Evolutionary conservation across 2,329 filamentous ascomycete genomes (phyloP).

Genomic region (Cyanodermella asteris): DNA sequence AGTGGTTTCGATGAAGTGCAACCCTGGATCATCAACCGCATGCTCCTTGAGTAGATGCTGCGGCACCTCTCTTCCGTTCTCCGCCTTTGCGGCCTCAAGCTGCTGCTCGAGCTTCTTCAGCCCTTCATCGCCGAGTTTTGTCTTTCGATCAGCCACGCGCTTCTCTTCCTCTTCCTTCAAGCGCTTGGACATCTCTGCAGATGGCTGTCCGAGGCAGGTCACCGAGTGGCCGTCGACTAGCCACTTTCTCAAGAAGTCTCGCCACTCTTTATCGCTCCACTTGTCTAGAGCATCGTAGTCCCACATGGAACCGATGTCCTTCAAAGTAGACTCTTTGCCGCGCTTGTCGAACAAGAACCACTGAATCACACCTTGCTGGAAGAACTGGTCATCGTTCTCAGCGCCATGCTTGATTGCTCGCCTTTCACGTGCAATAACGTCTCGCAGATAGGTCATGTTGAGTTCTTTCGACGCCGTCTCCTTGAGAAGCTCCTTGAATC

Average conservation of each 20-base stretch:
- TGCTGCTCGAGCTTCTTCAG: slow-evolving; percentile 51
- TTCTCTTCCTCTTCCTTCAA: slow-evolving; percentile 63
- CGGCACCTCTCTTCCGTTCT: slow-evolving; percentile 77
- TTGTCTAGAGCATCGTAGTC: slow-evolving; percentile 46
- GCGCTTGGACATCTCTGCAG: slow-evolving; percentile 53
- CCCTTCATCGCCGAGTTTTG: slow-evolving; percentile 61
- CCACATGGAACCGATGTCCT: slow-evolving; percentile 28
- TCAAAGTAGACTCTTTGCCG: slow-evolving; percentile 56
- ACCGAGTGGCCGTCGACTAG: slow-evolving; percentile 69
- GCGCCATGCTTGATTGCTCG: slow-evolving; percentile 66
- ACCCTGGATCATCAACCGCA: slow-evolving; percentile 63
- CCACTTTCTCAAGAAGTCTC: slow-evolving; percentile 60
- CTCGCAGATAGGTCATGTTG: slow-evolving; percentile 74
- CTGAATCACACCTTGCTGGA: slow-evolving; percentile 66
- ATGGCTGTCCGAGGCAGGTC: slow-evolving; percentile 73
- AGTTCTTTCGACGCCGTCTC: slow-evolving; percentile 61
- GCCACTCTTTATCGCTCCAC: slow-evolving; percentile 76
- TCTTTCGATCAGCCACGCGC: slow-evolving; percentile 56
- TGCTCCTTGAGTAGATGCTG: slow-evolving; percentile 60
- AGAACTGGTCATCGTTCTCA: slow-evolving; percentile 61
- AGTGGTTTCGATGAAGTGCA: slow-evolving; percentile 78
- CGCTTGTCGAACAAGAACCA: slow-evolving; percentile 80
- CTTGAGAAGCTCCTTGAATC: slow-evolving; percentile 62
- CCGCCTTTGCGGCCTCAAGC: slow-evolving; percentile 62
- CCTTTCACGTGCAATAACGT: slow-evolving; percentile 64